These are phyloP conservation scores for Chrysanthemum lavandulifolium DNA, from an alignment of 129 eudicot species.

Conservation along the genomic window DNA sequence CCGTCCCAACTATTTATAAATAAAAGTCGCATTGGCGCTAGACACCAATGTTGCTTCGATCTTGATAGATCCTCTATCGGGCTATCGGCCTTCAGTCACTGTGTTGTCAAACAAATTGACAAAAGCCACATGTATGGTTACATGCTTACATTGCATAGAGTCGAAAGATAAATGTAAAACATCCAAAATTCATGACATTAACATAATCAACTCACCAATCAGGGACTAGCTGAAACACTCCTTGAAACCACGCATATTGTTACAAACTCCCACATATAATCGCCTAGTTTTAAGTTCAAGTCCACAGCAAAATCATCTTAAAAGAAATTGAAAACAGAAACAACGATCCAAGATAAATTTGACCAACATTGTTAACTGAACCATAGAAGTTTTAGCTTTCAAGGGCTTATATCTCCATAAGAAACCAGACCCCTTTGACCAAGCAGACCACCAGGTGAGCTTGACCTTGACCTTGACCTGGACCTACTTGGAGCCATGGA, in stretches of 20 bases:
- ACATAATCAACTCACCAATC: too few relatives aligned
- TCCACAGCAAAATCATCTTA: not conserved
- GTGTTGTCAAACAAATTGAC: too few relatives aligned
- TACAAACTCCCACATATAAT: slow-evolving; percentile 8
- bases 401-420: slow-evolving; percentile 76
- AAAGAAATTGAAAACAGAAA: slow-evolving; percentile 15
- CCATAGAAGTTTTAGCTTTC: slow-evolving; percentile 6
- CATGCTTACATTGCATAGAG: too few relatives aligned
- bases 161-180: too few relatives aligned
- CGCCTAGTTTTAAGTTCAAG: slow-evolving; percentile 8
- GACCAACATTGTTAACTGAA: not conserved
- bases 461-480: slow-evolving; percentile 16
- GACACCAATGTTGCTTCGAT: too few relatives aligned
- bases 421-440: slow-evolving; percentile 86
- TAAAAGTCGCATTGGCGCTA: too few relatives aligned
- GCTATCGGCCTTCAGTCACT: too few relatives aligned
- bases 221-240: not conserved
- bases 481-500: slow-evolving; percentile 46
- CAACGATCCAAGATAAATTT: not conserved
- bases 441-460: slow-evolving; percentile 42
- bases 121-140: too few relatives aligned
- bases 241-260: not conserved
- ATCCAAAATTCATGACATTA: too few relatives aligned
- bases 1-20: too few relatives aligned
- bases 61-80: too few relatives aligned